Evolutionary conservation across 176 grass and related monocot species (phyloP).

Genomic region (Melocanna baccifera): DNA sequence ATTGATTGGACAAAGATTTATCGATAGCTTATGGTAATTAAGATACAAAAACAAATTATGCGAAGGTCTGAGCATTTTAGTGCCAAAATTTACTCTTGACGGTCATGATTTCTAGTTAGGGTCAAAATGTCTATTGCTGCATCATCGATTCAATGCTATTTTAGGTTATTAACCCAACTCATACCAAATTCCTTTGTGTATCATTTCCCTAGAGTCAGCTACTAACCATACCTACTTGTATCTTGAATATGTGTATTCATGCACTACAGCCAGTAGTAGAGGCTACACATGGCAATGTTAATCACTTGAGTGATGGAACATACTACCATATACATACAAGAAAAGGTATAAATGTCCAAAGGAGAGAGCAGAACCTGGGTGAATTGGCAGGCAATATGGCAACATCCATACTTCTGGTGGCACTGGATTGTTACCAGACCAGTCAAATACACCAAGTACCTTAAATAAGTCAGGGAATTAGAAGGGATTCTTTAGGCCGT

Average conservation of each 20-base stretch:
- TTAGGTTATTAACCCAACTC: neutral
- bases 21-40: neutral
- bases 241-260: neutral
- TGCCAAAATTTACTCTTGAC: neutral
- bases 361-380: slow-evolving; percentile 60
- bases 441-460: slow-evolving; percentile 98
- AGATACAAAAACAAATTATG: neutral
- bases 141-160: neutral
- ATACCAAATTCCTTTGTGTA: neutral
- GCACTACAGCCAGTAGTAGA: neutral
- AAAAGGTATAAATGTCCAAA: neutral
- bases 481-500: neutral
- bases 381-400: slow-evolving; percentile 76
- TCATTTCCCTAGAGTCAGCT: neutral
- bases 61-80: neutral
- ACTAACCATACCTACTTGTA: neutral
- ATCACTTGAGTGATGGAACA: neutral
- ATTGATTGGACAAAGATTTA: neutral
- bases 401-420: slow-evolving; percentile 94
- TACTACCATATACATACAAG: neutral
- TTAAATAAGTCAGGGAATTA: slow-evolving; percentile 39
- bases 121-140: neutral
- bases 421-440: slow-evolving; percentile 92
- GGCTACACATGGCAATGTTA: neutral
- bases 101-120: neutral